Percentiles rank a stretch among this genome's conserved stretches.
Evolutionary conservation across 352 stramenopile species (phyloP).

Genomic region (Globisporangium spinosum): DNA sequence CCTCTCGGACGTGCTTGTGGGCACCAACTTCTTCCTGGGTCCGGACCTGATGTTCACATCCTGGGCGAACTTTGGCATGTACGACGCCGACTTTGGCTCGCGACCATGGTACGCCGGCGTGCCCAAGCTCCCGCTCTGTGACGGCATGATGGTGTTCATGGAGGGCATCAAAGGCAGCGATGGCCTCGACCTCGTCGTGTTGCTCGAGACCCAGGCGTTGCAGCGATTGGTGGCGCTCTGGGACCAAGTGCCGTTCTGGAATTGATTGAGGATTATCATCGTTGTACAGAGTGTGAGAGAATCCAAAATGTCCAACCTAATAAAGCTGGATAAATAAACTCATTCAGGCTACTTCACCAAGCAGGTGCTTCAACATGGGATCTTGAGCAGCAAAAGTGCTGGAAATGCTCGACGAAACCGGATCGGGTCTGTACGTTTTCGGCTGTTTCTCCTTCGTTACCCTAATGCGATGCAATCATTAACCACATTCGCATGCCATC

Average conservation of each 20-base stretch:
- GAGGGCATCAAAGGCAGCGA: conserved; percentile 33
- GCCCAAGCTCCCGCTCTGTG: conserved; percentile 30
- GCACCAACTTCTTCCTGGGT: conserved; percentile 46
- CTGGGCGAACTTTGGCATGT: conserved; percentile 55
- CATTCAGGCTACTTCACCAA: too few relatives aligned
- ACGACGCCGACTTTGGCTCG: conserved; percentile 46
- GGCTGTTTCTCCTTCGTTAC: too few relatives aligned
- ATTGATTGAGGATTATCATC: not conserved
- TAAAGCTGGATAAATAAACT: too few relatives aligned
- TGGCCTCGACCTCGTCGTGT: conserved; percentile 43
- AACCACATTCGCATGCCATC: too few relatives aligned
- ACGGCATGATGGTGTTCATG: conserved; percentile 46
- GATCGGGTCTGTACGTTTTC: too few relatives aligned
- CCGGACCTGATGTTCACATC: conserved; percentile 61
- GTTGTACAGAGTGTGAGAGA: too few relatives aligned
- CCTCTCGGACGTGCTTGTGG: conserved; percentile 31
- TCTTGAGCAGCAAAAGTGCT: too few relatives aligned
- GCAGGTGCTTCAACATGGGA: too few relatives aligned
- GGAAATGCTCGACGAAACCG: too few relatives aligned
- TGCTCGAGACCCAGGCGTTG: conserved; percentile 38
- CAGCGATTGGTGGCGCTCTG: conserved; percentile 33
- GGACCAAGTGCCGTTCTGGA: conserved; percentile 15
- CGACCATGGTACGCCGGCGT: conserved; percentile 36
- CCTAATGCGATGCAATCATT: too few relatives aligned
- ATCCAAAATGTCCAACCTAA: too few relatives aligned